Base-by-base conservation (phyloP, 2,329 filamentous ascomycete genomes). In the Nemania sp. region DNA sequence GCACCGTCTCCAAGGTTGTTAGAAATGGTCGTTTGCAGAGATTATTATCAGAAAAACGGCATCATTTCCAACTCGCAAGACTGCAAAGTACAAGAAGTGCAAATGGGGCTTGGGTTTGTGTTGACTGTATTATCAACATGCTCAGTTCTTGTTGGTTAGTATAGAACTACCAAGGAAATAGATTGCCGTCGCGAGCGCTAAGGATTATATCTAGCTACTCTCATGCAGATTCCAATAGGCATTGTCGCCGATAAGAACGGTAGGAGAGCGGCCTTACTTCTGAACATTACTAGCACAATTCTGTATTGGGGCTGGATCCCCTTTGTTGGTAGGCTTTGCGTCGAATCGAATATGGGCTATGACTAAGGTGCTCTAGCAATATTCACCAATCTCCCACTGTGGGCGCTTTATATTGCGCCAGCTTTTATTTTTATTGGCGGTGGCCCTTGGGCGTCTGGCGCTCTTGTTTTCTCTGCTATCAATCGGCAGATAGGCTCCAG, bases 141-240 rank as follows among this genome's bases (percentile, higher is more conserved):
- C 38, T 67, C 65, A 20, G 18, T 67, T n/a, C 38, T 67, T 49
- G 65, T 47, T 15, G 65, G 65, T 67, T 5, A 51, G 65, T 63
- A 47, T 59, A 11, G 22, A 10, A 8, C 22, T 18, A 20, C n/a
- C 24, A 3, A 13, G 13, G 6, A 20, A 26, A 22, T 24, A 11
- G 26, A 15, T 3, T 24, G 6, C 24, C 27, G 18, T 20, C 5
- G 29, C n/a, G 13, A 22, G 43, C 55, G 60, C 51, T 67, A 24
- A 67, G 15, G 22, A 18, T 13, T n/a, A 20, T 13, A n/a, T 13
- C 11, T 27, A 67, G 65, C 65, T 10, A 67, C 65, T 29, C 38
- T 67, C n/a, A 67, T 64, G 60, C 65, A 67, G 29, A 64, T 67
- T 43, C 65, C 65, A 49, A 67, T 67, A 49, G 59, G 65, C 8